Evolutionary conservation across 2,329 filamentous ascomycete genomes (phyloP), one percentile per base, ranked within the genome.

Genomic region (Chrysosporium queenslandicum): DNA sequence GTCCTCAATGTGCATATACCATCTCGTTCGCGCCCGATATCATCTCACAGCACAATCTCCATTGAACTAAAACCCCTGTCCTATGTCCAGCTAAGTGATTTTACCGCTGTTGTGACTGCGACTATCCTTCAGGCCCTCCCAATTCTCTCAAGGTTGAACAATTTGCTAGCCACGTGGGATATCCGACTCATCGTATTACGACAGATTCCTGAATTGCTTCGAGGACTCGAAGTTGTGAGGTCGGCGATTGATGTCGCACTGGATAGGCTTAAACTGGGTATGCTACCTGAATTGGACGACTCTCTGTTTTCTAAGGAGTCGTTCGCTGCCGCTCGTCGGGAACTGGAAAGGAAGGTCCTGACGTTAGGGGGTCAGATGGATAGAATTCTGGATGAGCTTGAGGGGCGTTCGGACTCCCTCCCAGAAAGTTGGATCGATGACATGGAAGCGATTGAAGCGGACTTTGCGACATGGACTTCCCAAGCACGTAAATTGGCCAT

Each of bases 121-220:
- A 94, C 91, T 30, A 86, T 95, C 16, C 71, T 98, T n/a, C 87
- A 92, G 63, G 82, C 88, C 2, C 75, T 98, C 18, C 92, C 92
- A 1, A 83, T 86, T 54, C 71, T 96, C 39, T 85, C 87, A 8
- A 82, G 78, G 51, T 70, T 98, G 20, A 82, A 81, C 51, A 77
- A 78, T 7, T 69, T 94, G n/a, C 73, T 97, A 46, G 79, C 82
- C 52, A 77, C 77, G 1, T 98, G 92, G 92, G 82, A 77, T 23
- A 76, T 86, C 37, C 83, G 92, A 18, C 71, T 97, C 12, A 71
- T 79, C 1, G 83, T 96, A 4, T 72, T 96, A 36, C 80, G 81
- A 47, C 83, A 83, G 59, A 79, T 91, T 0, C 86, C 91, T 0
- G 70, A 74, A 1, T 80, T 91, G 54, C 67, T 94, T 6, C 65